Conservation (phyloP, 2,329 filamentous ascomycete genomes). For the Xylaria sp. region DNA sequence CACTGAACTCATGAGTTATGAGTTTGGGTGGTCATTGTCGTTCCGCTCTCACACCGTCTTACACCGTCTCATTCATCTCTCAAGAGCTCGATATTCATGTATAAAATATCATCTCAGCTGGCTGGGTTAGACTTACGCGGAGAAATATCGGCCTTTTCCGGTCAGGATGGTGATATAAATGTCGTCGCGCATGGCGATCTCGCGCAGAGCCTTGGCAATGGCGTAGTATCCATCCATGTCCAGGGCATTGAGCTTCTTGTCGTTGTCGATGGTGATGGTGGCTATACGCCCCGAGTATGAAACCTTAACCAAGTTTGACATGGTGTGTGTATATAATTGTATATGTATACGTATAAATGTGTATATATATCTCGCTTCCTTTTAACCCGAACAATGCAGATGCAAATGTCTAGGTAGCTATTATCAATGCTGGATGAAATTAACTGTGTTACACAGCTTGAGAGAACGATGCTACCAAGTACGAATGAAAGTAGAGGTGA, state of each 20-base stretch:
- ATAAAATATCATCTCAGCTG: too few species aligned
- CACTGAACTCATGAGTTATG: background rate
- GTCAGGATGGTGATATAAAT: conserved; percentile 87
- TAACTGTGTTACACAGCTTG: background rate
- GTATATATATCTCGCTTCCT: background rate
- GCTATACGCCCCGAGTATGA: conserved; percentile 77
- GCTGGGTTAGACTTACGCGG: conserved; percentile 71
- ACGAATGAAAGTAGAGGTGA: conserved; percentile 1
- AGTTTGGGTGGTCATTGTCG: background rate
- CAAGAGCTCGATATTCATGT: background rate
- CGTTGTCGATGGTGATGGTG: conserved; percentile 86
- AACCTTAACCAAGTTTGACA: conserved; percentile 61
- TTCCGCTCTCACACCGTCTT: background rate
- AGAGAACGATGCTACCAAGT: background rate
- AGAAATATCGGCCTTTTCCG: conserved; percentile 86
- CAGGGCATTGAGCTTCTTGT: conserved; percentile 88
- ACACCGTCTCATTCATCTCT: background rate
- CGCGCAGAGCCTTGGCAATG: conserved; percentile 76
- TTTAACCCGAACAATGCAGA: background rate
- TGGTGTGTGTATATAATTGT: conserved; percentile 35
- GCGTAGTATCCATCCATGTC: conserved; percentile 78
- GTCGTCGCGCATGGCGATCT: conserved; percentile 82
- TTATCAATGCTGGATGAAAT: background rate
- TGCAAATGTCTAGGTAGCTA: too few species aligned
- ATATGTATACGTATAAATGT: conserved; percentile 1